Base-by-base conservation (phyloP, 495 filamentous ascomycete species). In the Xylona heveae region DNA sequence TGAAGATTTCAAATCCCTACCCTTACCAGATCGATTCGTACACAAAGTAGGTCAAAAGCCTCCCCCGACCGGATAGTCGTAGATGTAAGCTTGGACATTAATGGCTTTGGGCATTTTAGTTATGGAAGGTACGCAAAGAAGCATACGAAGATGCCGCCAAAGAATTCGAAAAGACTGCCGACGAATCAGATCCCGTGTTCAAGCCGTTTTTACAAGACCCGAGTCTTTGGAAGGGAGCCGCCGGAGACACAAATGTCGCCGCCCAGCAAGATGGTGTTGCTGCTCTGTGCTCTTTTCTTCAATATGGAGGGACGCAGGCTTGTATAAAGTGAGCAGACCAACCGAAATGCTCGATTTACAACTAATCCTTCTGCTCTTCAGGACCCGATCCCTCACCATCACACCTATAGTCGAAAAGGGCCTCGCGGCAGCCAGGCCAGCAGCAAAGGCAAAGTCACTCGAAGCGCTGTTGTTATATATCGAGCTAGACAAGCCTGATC, bases 91-190 rank as follows among this genome's bases (percentile, higher is more conserved):
- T 31, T 30, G 35, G 21, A 31, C 17, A 23, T 33, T 35, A 14
- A 33, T 17, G 19, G 14, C 13, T 30, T 1, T 3, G 12, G 18
- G 32, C n/a, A 19, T 32, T 31, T 22, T 45, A 88, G 74, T 71
- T 77, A 47, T 99, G 88, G 88, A 99, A 99, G 64, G 88, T 88
- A 25, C 67, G 88, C 40, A 99, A 99, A 52, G 66, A 70, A 48
- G 88, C 76, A 30, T 99, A 95, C 52, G 88, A 95, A 58, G 81
- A 85, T 39, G 85, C 81, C 26, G 69, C 78, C 24, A 76, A 80
- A 47, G 64, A 70, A 40, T 95, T 99, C 45, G 75, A 83, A 48
- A 62, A 65, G 36, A 80, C 83, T 6, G 71, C 77, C 33, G 79
- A 88, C 57, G 88, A 95, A 50, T 67, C 77, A 40, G 74, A 88